These are phyloP conservation scores for Aspergillus caelatus DNA, from an alignment of 2,329 filamentous ascomycete species.

Conservation along the genomic window DNA sequence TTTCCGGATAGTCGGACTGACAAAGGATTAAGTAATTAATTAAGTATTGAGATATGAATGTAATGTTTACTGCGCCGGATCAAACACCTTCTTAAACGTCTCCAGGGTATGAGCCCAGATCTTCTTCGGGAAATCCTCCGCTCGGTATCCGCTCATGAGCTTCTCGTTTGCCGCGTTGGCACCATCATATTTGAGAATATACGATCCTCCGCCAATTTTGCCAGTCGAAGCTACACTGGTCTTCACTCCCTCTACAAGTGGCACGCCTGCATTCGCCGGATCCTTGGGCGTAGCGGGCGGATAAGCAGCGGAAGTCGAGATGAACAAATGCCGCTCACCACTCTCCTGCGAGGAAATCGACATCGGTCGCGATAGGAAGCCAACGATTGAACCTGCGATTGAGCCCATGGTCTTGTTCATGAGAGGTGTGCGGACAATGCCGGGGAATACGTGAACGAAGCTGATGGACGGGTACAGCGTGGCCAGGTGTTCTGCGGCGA, in stretches of 20 bases:
- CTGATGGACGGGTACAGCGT: constrained; percentile 48
- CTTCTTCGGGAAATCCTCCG: constrained; percentile 29
- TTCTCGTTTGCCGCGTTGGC: constrained; percentile 18
- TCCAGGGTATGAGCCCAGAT: constrained; percentile 37
- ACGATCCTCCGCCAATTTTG: constrained; percentile 32
- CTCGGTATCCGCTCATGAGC: constrained; percentile 31
- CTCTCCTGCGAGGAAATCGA: constrained; percentile 37
- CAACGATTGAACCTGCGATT: constrained; percentile 28
- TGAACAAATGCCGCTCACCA: constrained; percentile 51
- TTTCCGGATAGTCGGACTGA: neutral
- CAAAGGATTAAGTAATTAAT: neutral
- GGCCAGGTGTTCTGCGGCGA: constrained; percentile 54
- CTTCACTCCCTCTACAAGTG: constrained; percentile 16
- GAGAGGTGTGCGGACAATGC: constrained; percentile 51
- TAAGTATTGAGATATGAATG: neutral
- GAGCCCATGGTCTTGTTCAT: constrained; percentile 28
- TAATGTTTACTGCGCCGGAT: neutral
- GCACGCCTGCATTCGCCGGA: constrained; percentile 3
- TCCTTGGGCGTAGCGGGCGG: constrained; percentile 14
- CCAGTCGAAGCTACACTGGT: constrained; percentile 28
- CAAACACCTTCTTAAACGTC: constrained; percentile 23
- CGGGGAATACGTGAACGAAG: constrained; percentile 54
- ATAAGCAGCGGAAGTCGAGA: constrained; percentile 41
- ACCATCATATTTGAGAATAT: constrained; percentile 30
- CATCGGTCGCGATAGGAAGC: constrained; percentile 16